Conservation (phyloP, 495 filamentous ascomycete species). For the Filosporella fistucella region DNA sequence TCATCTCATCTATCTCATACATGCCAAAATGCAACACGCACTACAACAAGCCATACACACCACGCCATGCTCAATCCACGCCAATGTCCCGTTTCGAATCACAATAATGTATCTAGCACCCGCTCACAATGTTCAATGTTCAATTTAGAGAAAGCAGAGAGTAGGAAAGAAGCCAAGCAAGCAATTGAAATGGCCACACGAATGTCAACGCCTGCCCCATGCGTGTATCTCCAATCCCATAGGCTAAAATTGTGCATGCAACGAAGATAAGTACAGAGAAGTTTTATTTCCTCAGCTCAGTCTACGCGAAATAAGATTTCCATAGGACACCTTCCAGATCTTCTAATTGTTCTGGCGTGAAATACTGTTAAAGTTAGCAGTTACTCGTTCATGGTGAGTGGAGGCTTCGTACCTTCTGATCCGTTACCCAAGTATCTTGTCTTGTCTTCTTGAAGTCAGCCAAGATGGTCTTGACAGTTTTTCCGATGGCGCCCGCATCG, state of each 20-base stretch:
- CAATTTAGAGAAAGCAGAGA: too few species aligned
- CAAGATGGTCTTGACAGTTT: constrained; percentile 93
- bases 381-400: not conserved
- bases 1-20: constrained; percentile 6
- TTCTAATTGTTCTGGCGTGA: constrained; percentile 86
- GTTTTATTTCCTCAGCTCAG: not conserved
- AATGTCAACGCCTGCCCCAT: not conserved
- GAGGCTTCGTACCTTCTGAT: constrained; percentile 73
- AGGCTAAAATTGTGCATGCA: too few species aligned
- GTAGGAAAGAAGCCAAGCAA: too few species aligned
- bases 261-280: not conserved
- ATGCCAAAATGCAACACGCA: not conserved
- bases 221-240: too few species aligned
- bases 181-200: not conserved
- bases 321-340: constrained; percentile 95
- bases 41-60: not conserved
- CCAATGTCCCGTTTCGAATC: not conserved
- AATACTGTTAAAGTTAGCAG: constrained; percentile 60
- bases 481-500: constrained; percentile 90
- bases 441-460: constrained; percentile 99
- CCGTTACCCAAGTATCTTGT: constrained; percentile 97
- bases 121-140: too few species aligned
- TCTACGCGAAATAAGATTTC: constrained; percentile 99
- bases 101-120: too few species aligned
- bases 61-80: not conserved